phyloP scores from a whole-genome alignment of 108 stramenopile genomes.

The Pinguiococcus pyrenoidosus region DNA sequence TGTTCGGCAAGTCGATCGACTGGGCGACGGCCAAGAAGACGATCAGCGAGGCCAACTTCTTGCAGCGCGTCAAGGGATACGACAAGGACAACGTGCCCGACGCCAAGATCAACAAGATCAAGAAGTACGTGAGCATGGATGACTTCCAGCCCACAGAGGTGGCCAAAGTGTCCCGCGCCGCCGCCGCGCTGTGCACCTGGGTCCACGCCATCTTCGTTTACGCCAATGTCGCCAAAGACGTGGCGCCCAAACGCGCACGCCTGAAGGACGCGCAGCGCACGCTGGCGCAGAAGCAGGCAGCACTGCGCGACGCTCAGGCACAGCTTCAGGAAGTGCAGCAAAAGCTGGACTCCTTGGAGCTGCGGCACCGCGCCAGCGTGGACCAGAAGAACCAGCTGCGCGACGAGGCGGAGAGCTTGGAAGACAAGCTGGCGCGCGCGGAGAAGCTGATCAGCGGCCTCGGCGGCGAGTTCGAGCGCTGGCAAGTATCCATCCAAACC shows the following conservation, averaged over 20 bases:
- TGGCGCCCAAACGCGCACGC: constrained; percentile 48
- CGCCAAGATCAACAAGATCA: constrained; percentile 40
- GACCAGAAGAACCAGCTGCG: constrained; percentile 42
- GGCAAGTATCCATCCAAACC: constrained; percentile 34
- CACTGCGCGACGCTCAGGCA: constrained; percentile 37
- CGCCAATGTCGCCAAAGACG: constrained; percentile 46
- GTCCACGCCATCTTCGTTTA: constrained; percentile 52
- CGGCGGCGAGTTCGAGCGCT: constrained; percentile 45
- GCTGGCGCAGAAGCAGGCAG: constrained; percentile 36
- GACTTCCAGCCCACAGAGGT: constrained; percentile 44
- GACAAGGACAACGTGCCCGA: constrained; percentile 49
- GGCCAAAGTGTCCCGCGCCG: constrained; percentile 34
- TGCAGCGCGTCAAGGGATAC: constrained; percentile 34
- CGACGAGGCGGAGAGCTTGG: constrained; percentile 40
- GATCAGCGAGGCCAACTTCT: constrained; percentile 34
- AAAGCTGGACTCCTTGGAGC: constrained; percentile 14
- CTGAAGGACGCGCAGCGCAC: constrained; percentile 38
- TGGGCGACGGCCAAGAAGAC: constrained; percentile 50
- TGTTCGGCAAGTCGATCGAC: constrained; percentile 41
- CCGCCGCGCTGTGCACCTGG: constrained; percentile 52
- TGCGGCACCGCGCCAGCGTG: constrained; percentile 27
- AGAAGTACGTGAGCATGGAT: constrained; percentile 36
- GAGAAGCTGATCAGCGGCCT: constrained; percentile 47
- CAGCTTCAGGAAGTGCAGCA: constrained; percentile 33
- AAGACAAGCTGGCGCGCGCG: constrained; percentile 41